A percentile compares a stretch with the other conserved stretches of the same genome.
Conservation (phyloP, 768 basidiomycete species). For the Chlorophyllum brunneum region DNA sequence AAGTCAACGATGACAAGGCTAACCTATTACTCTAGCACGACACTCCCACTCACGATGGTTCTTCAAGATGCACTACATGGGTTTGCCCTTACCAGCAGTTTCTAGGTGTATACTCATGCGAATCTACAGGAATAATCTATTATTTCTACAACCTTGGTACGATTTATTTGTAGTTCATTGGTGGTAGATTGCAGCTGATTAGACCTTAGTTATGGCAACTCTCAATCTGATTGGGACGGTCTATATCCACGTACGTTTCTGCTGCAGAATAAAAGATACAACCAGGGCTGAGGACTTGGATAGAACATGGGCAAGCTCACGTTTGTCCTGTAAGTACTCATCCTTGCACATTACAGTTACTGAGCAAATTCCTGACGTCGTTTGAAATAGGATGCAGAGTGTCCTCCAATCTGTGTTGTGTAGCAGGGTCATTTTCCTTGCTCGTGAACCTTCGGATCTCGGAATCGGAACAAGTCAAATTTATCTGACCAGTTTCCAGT, state of each 20-base stretch:
- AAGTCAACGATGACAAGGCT: neutral
- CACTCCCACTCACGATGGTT: conserved; percentile 1
- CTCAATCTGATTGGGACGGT: neutral
- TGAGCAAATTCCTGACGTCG: no score
- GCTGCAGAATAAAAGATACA: neutral
- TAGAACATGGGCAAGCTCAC: conserved; percentile 1
- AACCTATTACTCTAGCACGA: neutral
- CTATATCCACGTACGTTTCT: neutral
- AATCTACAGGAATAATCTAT: neutral
- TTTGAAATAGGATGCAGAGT: neutral
- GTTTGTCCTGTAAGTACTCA: neutral
- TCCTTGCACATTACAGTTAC: no score
- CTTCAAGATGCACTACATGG: conserved; percentile 5
- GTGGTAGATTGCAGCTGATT: no score
- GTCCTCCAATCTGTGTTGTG: conserved; percentile 1
- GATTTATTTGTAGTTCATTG: neutral
- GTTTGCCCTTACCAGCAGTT: neutral
- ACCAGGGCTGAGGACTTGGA: no score
- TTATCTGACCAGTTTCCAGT: conserved; percentile 20
- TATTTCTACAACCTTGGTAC: conserved; percentile 1
- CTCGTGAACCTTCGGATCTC: conserved; percentile 1
- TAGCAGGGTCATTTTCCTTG: conserved; percentile 2
- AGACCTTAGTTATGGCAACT: neutral
- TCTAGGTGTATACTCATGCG: neutral
- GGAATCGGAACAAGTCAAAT: conserved; percentile 4